These are phyloP conservation scores for Pseudogymnoascus verrucosus DNA, from an alignment of 2,329 filamentous ascomycete species.

Conservation along the genomic window DNA sequence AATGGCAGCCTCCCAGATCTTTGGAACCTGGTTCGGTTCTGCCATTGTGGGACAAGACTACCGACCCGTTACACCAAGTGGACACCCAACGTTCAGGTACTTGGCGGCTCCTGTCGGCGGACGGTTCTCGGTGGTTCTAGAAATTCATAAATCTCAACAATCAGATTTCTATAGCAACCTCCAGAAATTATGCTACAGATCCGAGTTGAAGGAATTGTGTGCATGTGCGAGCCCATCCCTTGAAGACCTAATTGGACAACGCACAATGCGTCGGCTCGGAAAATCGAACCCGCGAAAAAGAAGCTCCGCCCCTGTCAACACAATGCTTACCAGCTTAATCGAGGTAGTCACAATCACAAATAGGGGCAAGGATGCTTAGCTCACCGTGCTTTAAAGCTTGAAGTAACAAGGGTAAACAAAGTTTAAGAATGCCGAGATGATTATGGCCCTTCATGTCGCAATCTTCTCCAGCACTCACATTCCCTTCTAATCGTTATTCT, in stretches of 20 bases:
- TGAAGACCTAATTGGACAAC: neutral
- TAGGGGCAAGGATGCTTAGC: too few relatives aligned
- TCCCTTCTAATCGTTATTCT: too few relatives aligned
- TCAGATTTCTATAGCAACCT: neutral
- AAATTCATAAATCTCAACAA: neutral
- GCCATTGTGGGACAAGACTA: neutral
- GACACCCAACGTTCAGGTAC: neutral
- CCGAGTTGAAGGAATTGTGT: neutral
- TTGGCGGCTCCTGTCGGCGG: neutral
- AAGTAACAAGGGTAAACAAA: too few relatives aligned
- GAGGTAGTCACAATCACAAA: neutral
- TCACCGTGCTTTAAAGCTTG: too few relatives aligned
- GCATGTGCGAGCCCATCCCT: neutral
- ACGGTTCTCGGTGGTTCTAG: neutral
- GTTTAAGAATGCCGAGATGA: too few relatives aligned
- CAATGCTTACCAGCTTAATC: neutral
- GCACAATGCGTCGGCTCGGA: neutral
- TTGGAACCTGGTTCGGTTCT: neutral
- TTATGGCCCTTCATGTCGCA: too few relatives aligned
- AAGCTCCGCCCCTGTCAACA: neutral
- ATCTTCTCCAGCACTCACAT: too few relatives aligned
- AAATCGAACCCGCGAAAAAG: neutral
- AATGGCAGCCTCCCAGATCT: neutral
- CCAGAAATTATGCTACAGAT: neutral
- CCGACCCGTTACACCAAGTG: neutral